Conservation (phyloP, 1,284 basidiomycete genomes). For the Trichosporon inkin region DNA sequence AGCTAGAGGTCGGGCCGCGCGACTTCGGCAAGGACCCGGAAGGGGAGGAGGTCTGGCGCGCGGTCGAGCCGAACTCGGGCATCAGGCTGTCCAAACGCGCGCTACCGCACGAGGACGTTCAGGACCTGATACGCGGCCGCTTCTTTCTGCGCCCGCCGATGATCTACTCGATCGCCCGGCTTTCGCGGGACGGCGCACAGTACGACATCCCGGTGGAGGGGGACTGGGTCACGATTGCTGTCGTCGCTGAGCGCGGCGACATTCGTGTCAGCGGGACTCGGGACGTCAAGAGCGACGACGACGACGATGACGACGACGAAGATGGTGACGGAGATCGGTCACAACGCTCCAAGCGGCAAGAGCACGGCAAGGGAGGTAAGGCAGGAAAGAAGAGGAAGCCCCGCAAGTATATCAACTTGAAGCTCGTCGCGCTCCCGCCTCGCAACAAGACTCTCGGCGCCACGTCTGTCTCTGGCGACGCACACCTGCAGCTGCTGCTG, state of each 20-base stretch:
- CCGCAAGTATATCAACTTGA: slow-evolving; percentile 75
- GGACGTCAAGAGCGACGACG: slow-evolving; percentile 18
- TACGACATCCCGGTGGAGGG: slow-evolving; percentile 87
- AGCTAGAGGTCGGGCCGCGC: slow-evolving; percentile 67
- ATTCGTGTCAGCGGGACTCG: slow-evolving; percentile 46
- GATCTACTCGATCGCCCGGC: slow-evolving; percentile 77
- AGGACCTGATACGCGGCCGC: slow-evolving; percentile 75
- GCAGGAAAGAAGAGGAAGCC: slow-evolving; percentile 20
- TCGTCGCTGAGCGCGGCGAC: slow-evolving; percentile 80
- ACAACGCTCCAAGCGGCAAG: slow-evolving; percentile 5
- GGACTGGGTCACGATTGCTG: slow-evolving; percentile 87
- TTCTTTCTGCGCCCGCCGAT: slow-evolving; percentile 81
- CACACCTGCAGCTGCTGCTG: slow-evolving; percentile 72
- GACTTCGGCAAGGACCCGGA: slow-evolving; percentile 54
- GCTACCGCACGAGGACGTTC: slow-evolving; percentile 69
- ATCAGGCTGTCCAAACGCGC: slow-evolving; percentile 71
- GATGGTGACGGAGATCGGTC: slow-evolving; percentile 12
- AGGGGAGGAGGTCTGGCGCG: slow-evolving; percentile 34
- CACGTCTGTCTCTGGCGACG: slow-evolving; percentile 66
- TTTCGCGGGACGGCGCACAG: slow-evolving; percentile 69
- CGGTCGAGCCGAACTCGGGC: slow-evolving; percentile 13
- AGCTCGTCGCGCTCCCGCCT: slow-evolving; percentile 58
- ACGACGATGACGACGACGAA: slow-evolving; percentile 21
- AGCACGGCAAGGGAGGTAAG: slow-evolving; percentile 1
- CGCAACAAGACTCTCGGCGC: slow-evolving; percentile 63